Evolutionary conservation across 1,284 basidiomycete genomes (phyloP), one percentile per base, ranked within the genome.

Genomic region (Leucoagaricus sp.): DNA sequence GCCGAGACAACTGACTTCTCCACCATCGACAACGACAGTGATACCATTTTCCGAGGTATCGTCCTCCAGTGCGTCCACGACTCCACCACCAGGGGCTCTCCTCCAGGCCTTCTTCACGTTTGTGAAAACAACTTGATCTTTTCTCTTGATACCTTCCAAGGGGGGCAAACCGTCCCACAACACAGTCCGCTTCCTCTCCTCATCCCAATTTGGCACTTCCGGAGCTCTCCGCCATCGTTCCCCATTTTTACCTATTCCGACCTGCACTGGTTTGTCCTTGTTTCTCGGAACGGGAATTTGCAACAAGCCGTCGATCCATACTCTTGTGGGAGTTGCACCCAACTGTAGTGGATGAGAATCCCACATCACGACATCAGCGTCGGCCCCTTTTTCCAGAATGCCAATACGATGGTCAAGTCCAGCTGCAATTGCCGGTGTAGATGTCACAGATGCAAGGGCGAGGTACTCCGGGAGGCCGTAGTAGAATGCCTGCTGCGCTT

Each of bases 371-470:
- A 86, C 67, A 62, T 85, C 85, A 17, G 83, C 81, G 60, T 76
- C 75, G n/a, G 73, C 63, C 12, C 78, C 78, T 64, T 78, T 75
- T 45, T 78, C 75, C 15, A 94, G 66, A 61, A 80, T 80, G 1
- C 93, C 93, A 46, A 96, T 78, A 8, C 93, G 83, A 68, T 96
- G 91, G 28, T 82, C 84, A 42, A 94, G 76, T 3, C 92, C 93
- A 15, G 87, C 74, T 2, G 84, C 81, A 25, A 75, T 74, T 4
- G 93, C 91, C 2, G 93, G 86, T 29, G 81, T 83, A 4, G 86
- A 86, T 0, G 87, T 94, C 34, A 95, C 85, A 1, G 89, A 78
- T 3, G 84, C 76, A 15, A 92, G 73, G 0, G 86, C 84, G 2
- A 85, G 67, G 64, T 82, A 75, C 19, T 74, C 72, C 3, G 81